Conservation (phyloP, 768 basidiomycete genomes). For the Boletus barrowsii region DNA sequence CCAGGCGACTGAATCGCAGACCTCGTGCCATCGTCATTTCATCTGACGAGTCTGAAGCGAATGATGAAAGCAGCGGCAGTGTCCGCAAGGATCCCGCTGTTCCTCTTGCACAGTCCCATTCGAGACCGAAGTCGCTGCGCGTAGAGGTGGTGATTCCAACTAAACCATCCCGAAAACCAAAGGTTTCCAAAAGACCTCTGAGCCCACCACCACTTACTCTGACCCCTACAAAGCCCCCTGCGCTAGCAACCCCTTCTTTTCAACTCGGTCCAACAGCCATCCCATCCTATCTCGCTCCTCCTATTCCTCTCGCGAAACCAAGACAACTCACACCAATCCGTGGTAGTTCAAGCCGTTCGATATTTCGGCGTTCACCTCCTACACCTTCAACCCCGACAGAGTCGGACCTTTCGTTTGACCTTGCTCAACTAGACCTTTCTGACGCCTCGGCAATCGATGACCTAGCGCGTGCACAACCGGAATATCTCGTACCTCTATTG, state of each 20-base stretch:
- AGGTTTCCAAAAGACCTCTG: conserved; percentile 14
- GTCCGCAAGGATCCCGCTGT: conserved; percentile 2
- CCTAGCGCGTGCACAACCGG: conserved; percentile 42
- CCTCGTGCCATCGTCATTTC: conserved; percentile 32
- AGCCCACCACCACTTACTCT: not conserved
- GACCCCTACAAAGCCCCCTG: conserved; percentile 3
- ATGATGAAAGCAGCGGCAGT: conserved; percentile 7
- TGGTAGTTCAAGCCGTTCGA: conserved; percentile 34
- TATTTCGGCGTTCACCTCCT: conserved; percentile 41
- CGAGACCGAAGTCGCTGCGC: conserved; percentile 19
- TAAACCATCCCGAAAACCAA: conserved; percentile 23
- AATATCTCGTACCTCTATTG: conserved; percentile 62
- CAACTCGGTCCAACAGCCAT: not conserved
- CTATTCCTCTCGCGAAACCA: conserved; percentile 35
- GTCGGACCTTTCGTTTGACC: conserved; percentile 39
- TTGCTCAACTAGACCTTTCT: conserved; percentile 41
- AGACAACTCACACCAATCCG: conserved; percentile 71
- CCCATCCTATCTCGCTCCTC: conserved; percentile 6
- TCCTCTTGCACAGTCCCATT: conserved; percentile 9
- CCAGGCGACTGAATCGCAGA: conserved; percentile 14
- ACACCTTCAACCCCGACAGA: conserved; percentile 58
- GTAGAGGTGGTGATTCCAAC: conserved; percentile 45
- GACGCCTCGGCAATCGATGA: conserved; percentile 48
- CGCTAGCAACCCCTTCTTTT: not conserved
- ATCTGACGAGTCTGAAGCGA: conserved; percentile 49